Evolutionary conservation across 148 eudicot genomes (phyloP).

Genomic region (Talinum fruticosum): DNA sequence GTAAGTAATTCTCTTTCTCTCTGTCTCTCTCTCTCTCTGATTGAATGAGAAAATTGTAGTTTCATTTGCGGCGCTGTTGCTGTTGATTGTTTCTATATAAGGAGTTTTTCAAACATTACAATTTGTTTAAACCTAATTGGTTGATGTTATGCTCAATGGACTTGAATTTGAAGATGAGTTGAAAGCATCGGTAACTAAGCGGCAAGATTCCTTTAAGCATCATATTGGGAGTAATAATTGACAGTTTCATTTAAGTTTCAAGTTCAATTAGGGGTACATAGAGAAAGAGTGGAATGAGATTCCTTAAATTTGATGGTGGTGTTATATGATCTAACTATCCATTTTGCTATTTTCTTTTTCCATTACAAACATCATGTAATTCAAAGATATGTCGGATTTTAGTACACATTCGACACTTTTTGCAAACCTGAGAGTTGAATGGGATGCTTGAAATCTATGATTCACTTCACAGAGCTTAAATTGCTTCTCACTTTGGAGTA

Average conservation of each 20-base stretch:
- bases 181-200: not conserved
- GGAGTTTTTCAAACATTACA: not conserved
- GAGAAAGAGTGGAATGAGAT: not conserved
- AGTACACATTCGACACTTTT: not conserved
- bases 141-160: not conserved
- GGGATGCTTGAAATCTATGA: not conserved
- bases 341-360: not conserved
- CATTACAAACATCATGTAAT: not conserved
- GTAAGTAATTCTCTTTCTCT: conserved; percentile 40
- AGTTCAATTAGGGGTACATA: not conserved
- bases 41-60: not conserved
- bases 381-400: not conserved
- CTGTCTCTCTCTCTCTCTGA: not conserved
- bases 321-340: not conserved
- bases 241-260: too few relatives aligned
- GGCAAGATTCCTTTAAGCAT: not conserved
- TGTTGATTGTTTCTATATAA: not conserved
- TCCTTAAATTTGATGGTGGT: not conserved
- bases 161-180: not conserved
- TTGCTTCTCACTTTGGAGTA: not conserved
- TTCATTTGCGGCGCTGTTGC: not conserved
- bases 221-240: not conserved
- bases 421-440: not conserved
- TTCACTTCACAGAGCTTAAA: not conserved
- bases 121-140: not conserved